phyloP scores from a whole-genome alignment of 176 grass and related monocot species.

The Phoenix dactylifera region DNA sequence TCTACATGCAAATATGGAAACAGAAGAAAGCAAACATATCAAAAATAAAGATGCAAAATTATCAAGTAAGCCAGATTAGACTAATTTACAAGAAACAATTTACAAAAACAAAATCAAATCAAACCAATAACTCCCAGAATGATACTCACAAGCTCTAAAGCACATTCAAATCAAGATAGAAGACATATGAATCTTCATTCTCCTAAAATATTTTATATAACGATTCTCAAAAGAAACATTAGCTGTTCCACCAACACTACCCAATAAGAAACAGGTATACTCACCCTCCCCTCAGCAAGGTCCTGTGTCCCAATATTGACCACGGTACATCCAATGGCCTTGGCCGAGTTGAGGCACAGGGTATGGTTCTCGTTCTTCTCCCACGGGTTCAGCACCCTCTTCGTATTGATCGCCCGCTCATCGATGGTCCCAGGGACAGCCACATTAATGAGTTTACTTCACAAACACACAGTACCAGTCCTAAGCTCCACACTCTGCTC shows the following conservation, averaged over 20 bases:
- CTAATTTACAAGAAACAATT: not conserved
- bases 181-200: too few relatives aligned
- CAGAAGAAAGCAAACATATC: too few relatives aligned
- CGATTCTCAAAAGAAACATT: not conserved
- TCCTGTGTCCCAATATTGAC: slow-evolving; percentile 96
- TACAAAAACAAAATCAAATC: not conserved
- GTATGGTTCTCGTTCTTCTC: slow-evolving; percentile 99
- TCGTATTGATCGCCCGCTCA: slow-evolving; percentile 88
- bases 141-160: not conserved
- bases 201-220: too few relatives aligned
- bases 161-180: not conserved
- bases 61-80: too few relatives aligned
- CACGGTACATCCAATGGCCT: slow-evolving; percentile 89
- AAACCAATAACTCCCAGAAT: too few relatives aligned
- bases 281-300: slow-evolving; percentile 86
- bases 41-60: too few relatives aligned
- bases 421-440: slow-evolving; percentile 87
- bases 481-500: too few relatives aligned
- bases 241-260: not conserved
- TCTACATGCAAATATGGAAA: too few relatives aligned
- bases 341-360: slow-evolving; percentile 86
- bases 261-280: not conserved
- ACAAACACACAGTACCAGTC: not conserved
- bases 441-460: slow-evolving; percentile 91
- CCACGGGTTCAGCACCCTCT: slow-evolving; percentile 81